These are phyloP conservation scores for Beauveria brongniartii DNA, from an alignment of 2,329 filamentous ascomycete genomes.

Conservation along the genomic window DNA sequence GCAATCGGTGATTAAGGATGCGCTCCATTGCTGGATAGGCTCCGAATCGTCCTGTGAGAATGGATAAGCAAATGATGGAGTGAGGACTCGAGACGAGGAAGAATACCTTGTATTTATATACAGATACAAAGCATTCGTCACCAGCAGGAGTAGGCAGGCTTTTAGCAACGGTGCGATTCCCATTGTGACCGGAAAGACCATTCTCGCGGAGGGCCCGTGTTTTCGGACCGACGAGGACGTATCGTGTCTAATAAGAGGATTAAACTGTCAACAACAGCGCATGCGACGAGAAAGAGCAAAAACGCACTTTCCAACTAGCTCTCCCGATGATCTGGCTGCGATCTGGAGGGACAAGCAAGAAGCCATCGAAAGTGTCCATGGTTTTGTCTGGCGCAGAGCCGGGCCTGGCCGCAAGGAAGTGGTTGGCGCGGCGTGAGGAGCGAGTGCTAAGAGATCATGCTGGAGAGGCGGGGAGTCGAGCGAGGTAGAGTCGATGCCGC, in stretches of 20 bases:
- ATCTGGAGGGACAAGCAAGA: conserved; percentile 43
- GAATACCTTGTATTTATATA: conserved; percentile 49
- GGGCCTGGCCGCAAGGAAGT: conserved; percentile 3
- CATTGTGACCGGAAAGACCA: conserved; percentile 23
- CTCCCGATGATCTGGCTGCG: conserved; percentile 42
- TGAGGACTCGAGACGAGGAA: background rate
- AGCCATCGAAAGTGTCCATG: conserved; percentile 36
- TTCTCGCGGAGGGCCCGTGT: conserved; percentile 24
- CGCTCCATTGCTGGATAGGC: conserved; percentile 44
- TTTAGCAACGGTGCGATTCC: conserved; percentile 30
- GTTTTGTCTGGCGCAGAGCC: conserved; percentile 1
- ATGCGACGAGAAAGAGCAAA: background rate
- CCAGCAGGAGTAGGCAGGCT: conserved; percentile 23
- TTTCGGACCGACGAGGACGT: conserved; percentile 45
- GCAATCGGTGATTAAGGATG: conserved; percentile 46
- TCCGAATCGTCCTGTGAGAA: conserved; percentile 42
- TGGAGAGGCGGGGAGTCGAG: conserved; percentile 3
- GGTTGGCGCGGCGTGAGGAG: conserved; percentile 7
- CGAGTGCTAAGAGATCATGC: conserved; percentile 11
- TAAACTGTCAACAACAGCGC: conserved; percentile 1
- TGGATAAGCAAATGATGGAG: conserved; percentile 12
- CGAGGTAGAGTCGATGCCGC: background rate
- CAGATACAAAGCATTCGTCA: conserved; percentile 41
- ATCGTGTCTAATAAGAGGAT: conserved; percentile 40
- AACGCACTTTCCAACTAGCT: conserved; percentile 43